Percentiles rank a stretch among this genome's conserved stretches.
Evolutionary conservation across 2,329 filamentous ascomycete species (phyloP).

Genomic region (Fusarium sp.): DNA sequence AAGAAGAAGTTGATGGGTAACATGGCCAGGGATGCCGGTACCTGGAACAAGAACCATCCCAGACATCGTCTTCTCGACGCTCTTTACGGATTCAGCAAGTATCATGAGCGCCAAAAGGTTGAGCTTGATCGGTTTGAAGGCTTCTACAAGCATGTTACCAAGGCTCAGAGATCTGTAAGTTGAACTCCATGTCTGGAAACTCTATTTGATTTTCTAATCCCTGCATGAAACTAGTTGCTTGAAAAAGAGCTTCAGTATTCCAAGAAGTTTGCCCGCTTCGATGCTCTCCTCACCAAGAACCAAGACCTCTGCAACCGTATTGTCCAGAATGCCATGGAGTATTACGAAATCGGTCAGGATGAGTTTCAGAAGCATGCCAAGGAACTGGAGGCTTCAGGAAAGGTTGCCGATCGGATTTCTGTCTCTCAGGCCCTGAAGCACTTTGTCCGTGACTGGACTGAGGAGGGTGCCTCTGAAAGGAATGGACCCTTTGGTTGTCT

Average conservation of each 20-base stretch:
- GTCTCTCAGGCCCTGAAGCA: constrained; percentile 67
- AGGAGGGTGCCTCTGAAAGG: constrained; percentile 58
- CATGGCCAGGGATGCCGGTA: constrained; percentile 44
- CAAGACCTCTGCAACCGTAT: constrained; percentile 58
- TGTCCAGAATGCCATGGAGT: constrained; percentile 55
- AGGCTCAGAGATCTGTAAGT: constrained; percentile 45
- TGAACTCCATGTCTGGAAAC: not conserved
- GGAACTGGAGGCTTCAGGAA: constrained; percentile 50
- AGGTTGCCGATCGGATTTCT: constrained; percentile 57
- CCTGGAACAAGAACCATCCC: constrained; percentile 50
- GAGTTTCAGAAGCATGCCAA: constrained; percentile 59
- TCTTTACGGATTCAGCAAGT: constrained; percentile 50
- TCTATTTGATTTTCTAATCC: not conserved
- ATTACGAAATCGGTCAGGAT: constrained; percentile 55
- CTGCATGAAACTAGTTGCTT: constrained; percentile 51
- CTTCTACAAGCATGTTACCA: constrained; percentile 50
- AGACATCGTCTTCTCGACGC: constrained; percentile 54
- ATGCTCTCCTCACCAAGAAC: constrained; percentile 57
- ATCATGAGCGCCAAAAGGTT: constrained; percentile 47
- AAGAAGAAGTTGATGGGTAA: constrained; percentile 45
- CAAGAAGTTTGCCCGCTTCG: constrained; percentile 59
- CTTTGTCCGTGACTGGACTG: constrained; percentile 67
- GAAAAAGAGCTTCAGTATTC: constrained; percentile 68
- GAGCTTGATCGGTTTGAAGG: constrained; percentile 50
- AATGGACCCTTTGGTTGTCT: constrained; percentile 55